Evolutionary conservation across 257 asterid genomes (phyloP).

Genomic region (Solanum chaucha): DNA sequence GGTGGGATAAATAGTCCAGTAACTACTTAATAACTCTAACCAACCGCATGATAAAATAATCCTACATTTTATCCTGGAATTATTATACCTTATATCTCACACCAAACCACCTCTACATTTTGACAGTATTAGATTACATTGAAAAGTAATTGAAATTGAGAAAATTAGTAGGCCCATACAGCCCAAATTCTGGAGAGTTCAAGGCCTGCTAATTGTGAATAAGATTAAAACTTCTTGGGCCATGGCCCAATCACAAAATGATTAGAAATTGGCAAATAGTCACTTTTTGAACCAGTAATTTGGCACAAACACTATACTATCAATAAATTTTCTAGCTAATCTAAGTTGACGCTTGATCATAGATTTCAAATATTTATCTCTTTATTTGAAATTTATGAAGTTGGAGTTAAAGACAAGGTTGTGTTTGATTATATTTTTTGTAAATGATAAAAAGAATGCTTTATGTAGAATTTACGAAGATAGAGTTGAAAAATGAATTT

Average conservation of each 20-base stretch:
- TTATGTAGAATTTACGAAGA: no score
- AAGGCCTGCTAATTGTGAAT: not conserved
- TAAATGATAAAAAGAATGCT: no score
- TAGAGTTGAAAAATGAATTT: not conserved
- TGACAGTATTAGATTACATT: no score
- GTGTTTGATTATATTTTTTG: not conserved
- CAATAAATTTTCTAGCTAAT: not conserved
- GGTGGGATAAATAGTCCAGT: not conserved
- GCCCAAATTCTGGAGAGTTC: not conserved
- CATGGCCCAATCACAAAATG: not conserved
- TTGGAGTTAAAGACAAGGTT: no score
- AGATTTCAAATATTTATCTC: no score
- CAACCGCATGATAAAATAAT: not conserved
- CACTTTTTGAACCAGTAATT: not conserved
- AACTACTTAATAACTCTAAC: not conserved
- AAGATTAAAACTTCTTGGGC: not conserved
- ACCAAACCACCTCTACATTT: no score
- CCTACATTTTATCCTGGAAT: no score
- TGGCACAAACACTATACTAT: no score
- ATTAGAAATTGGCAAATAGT: not conserved
- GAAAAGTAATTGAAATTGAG: not conserved
- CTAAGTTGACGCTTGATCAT: not conserved
- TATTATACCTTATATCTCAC: no score
- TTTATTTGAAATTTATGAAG: no score
- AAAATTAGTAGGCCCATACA: not conserved